These are phyloP conservation scores for Ustilago shanxiensis DNA, from an alignment of 1,284 basidiomycete species.

Conservation along the genomic window DNA sequence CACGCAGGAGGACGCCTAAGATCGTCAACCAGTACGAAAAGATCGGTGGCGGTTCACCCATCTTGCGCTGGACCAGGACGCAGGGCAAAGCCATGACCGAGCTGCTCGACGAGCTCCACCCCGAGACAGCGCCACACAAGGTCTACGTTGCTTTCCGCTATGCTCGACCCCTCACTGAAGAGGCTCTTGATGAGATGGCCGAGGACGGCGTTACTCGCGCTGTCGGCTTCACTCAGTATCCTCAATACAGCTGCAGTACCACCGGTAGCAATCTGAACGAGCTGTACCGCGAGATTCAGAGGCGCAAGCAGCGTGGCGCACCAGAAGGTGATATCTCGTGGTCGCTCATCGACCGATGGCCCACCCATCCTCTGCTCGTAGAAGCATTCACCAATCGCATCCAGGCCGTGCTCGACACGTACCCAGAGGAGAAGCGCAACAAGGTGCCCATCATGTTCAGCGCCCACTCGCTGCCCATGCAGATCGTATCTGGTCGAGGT, in stretches of 20 bases:
- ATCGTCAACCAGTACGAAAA: constrained; percentile 94
- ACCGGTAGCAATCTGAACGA: constrained; percentile 98
- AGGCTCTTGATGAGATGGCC: constrained; percentile 85
- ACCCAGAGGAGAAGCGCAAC: constrained; percentile 77
- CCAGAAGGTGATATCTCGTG: constrained; percentile 80
- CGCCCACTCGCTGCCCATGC: constrained; percentile 94
- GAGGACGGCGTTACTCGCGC: constrained; percentile 91
- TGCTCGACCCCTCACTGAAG: constrained; percentile 87
- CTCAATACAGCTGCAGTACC: constrained; percentile 98
- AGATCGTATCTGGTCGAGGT: constrained; percentile 76
- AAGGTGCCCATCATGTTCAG: constrained; percentile 92
- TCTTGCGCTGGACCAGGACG: constrained; percentile 86
- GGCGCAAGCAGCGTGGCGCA: constrained; percentile 62
- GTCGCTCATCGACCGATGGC: constrained; percentile 99
- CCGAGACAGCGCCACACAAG: constrained; percentile 93
- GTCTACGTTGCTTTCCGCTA: constrained; percentile 80
- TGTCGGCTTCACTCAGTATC: constrained; percentile 97
- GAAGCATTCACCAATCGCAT: constrained; percentile 94
- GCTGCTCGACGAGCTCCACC: constrained; percentile 91
- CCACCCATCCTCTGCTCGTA: constrained; percentile 90
- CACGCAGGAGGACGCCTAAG: constrained; percentile 88
- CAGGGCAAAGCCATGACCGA: constrained; percentile 92
- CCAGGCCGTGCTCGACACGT: constrained; percentile 83
- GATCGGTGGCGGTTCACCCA: constrained; percentile 98
- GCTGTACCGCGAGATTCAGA: constrained; percentile 77